Evolutionary conservation across 345 rosid genomes (phyloP).

Genomic region (thale cress (Arabidopsis thaliana)): TAIR10.1 NC_003076.8:7235001-7235500

Average conservation of each 20-base stretch:
- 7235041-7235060: background rate
- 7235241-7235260: background rate
- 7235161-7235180: no score
- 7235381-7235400: slow-evolving; percentile 19
- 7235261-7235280: background rate
- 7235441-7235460: slow-evolving; percentile 30
- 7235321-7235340: background rate
- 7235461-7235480: slow-evolving; percentile 11
- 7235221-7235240: background rate
- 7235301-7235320: background rate
- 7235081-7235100: background rate
- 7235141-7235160: no score
- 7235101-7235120: no score
- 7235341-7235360: background rate
- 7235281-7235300: background rate
- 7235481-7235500: slow-evolving; percentile 20
- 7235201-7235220: no score
- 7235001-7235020: background rate
- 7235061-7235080: background rate
- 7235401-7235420: background rate
- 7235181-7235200: background rate
- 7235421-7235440: slow-evolving; percentile 22
- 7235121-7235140: no score
- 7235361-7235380: slow-evolving; percentile 30
- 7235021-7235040: background rate